These are phyloP conservation scores for Haematococcus sp. DNA, from an alignment of 139 green algal species.

Conservation along the genomic window DNA sequence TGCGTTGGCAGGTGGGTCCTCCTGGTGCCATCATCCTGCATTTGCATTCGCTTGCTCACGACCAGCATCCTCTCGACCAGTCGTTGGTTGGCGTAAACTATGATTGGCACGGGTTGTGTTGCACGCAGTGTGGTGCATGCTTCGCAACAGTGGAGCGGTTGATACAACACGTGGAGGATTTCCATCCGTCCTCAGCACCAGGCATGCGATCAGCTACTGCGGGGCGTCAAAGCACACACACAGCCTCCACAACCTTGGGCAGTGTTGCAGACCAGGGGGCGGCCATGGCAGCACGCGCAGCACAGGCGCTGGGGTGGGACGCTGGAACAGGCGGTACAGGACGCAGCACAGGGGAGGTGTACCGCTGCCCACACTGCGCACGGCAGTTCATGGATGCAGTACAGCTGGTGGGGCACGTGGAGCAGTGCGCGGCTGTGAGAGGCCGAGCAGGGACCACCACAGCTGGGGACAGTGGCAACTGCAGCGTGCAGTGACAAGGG, in stretches of 20 bases:
- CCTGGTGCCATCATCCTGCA: no score
- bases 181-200: constrained; percentile 16
- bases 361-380: constrained; percentile 17
- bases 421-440: constrained; percentile 5
- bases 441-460: no score
- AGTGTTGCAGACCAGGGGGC: neutral
- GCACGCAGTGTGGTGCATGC: constrained; percentile 33
- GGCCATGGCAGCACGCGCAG: no score
- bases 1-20: neutral
- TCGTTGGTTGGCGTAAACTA: no score
- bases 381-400: constrained; percentile 26
- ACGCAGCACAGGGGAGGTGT: constrained; percentile 1
- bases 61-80: no score
- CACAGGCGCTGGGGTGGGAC: neutral
- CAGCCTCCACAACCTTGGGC: neutral
- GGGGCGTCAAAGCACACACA: constrained; percentile 7
- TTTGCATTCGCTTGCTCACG: no score
- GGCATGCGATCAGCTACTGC: neutral
- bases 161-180: constrained; percentile 45
- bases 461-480: no score
- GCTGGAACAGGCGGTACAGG: neutral
- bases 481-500: no score
- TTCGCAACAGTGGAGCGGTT: constrained; percentile 46
- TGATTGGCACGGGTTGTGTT: no score
- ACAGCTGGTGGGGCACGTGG: constrained; percentile 22